Evolutionary conservation across 306 rosid species (phyloP), one percentile per base, ranked within the genome.

Genomic region (Fragaria nilgerrensis): DNA sequence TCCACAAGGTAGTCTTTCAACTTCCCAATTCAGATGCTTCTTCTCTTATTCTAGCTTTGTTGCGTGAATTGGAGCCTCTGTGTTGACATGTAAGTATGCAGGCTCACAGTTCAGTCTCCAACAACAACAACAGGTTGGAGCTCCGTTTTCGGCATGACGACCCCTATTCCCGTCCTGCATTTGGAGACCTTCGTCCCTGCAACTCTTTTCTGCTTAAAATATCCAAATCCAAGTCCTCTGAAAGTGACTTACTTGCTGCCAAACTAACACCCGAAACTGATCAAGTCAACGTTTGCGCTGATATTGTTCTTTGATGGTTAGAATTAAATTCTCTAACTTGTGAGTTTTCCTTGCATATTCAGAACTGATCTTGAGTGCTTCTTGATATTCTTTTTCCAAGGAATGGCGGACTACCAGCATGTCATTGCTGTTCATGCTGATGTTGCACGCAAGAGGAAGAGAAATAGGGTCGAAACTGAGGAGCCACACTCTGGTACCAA

Each of bases 321-420:
- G 90, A 68, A 65, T 71, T 36, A 43, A 62, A 61, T 58, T 37
- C 45, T 20, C 20, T 63, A 47, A 52, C 36, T 23, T 27, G 47
- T 77, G 66, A 34, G 61, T 12, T 55, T 47, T 72, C 20, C 77
- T 65, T 73, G 74, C 13, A 9, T 58, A 22, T 74, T 76, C 19
- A 19, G 48, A 66, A 48, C 77, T 82, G 79, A 77, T 27, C 9
- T 45, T 23, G 16, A 32, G 36, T 32, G 36, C 36, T 32, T 15
- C 36, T 2, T 14, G 3, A 13, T 4, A 14, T 13, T 48, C 36
- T 11, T 48, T 1, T 48, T 32, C 77, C 34, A 32, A 90, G 97
- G 98, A 73, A 95, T 95, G 98, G 85, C 66, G 4, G 98, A 95
- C 78, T 94, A 95, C 92, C 98, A 95, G 83, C 93, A 92, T 64